These are phyloP conservation scores for Gracilaria caudata DNA, from an alignment of 23 red algal genomes.

Conservation along the genomic window DNA sequence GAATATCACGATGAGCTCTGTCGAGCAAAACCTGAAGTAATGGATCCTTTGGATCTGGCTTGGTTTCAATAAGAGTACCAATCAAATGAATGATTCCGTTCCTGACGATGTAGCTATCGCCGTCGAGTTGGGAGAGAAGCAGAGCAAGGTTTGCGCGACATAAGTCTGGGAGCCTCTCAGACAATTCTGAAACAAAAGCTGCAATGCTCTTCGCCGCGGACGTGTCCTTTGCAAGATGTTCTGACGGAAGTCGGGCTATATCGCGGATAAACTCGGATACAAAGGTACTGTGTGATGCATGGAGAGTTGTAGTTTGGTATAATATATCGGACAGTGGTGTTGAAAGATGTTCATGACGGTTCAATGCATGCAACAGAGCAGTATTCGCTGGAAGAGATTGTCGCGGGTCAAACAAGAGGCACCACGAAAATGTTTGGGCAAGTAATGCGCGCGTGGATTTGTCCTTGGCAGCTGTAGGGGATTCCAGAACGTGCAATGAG, in stretches of 20 bases:
- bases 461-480: slow-evolving; percentile 41
- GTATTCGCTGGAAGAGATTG: slow-evolving; percentile 55
- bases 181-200: slow-evolving; percentile 68
- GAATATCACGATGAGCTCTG: slow-evolving; percentile 67
- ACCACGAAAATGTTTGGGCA: slow-evolving; percentile 28
- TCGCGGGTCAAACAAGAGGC: slow-evolving; percentile 15
- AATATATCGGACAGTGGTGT: slow-evolving; percentile 34
- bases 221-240: slow-evolving; percentile 55
- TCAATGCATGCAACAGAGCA: slow-evolving; percentile 35
- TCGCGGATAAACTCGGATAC: slow-evolving; percentile 72
- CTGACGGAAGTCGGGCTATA: slow-evolving; percentile 59
- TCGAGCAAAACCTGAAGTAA: slow-evolving; percentile 71
- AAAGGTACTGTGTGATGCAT: slow-evolving; percentile 22
- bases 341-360: slow-evolving; percentile 51
- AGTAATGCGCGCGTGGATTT: slow-evolving; percentile 31
- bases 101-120: slow-evolving; percentile 76
- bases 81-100: slow-evolving; percentile 83
- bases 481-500: slow-evolving; percentile 39
- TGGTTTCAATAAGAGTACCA: slow-evolving; percentile 45
- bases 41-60: slow-evolving; percentile 55
- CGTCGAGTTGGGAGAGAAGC: slow-evolving; percentile 73
- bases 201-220: slow-evolving; percentile 57
- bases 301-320: background rate
- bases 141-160: slow-evolving; percentile 51
- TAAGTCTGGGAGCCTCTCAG: slow-evolving; percentile 31